These are phyloP conservation scores for Pinus albicaulis DNA, from an alignment of 75 land plant species.

Conservation along the genomic window DNA sequence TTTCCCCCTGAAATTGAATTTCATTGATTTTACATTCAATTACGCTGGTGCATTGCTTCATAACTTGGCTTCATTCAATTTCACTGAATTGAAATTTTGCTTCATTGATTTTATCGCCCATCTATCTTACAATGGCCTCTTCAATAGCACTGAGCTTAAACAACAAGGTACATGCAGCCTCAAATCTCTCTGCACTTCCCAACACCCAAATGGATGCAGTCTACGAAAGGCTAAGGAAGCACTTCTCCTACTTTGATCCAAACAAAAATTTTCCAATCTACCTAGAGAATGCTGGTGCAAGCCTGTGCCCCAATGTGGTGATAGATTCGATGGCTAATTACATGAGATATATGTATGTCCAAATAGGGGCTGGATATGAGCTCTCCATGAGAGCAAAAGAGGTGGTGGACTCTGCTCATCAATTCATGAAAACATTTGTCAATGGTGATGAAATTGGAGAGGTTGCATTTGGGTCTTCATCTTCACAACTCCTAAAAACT, in stretches of 20 bases:
- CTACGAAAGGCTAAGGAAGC: constrained; percentile 9
- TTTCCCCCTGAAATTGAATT: too few relatives aligned
- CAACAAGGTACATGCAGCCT: neutral
- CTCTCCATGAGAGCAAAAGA: constrained; percentile 12
- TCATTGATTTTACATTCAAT: too few relatives aligned
- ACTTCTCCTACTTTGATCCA: constrained; percentile 14
- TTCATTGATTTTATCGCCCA: neutral
- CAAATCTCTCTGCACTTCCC: neutral
- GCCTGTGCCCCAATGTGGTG: constrained; percentile 16
- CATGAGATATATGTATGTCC: constrained; percentile 14
- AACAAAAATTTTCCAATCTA: constrained; percentile 10
- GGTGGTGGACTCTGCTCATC: constrained; percentile 17
- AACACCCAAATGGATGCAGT: constrained; percentile 5
- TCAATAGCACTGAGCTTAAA: neutral
- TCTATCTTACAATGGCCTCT: neutral
- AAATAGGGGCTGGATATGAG: constrained; percentile 16
- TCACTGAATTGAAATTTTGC: too few relatives aligned
- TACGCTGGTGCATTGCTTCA: too few relatives aligned
- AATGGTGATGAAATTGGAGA: constrained; percentile 17
- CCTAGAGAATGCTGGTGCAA: constrained; percentile 23
- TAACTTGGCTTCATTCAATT: too few relatives aligned
- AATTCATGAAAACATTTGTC: constrained; percentile 19
- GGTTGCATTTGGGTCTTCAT: constrained; percentile 17
- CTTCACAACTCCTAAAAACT: constrained; percentile 17
- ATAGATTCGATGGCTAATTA: constrained; percentile 17